These are phyloP conservation scores for Solanum ahanhuiri DNA, from an alignment of 257 asterid genomes.

Conservation along the genomic window DNA sequence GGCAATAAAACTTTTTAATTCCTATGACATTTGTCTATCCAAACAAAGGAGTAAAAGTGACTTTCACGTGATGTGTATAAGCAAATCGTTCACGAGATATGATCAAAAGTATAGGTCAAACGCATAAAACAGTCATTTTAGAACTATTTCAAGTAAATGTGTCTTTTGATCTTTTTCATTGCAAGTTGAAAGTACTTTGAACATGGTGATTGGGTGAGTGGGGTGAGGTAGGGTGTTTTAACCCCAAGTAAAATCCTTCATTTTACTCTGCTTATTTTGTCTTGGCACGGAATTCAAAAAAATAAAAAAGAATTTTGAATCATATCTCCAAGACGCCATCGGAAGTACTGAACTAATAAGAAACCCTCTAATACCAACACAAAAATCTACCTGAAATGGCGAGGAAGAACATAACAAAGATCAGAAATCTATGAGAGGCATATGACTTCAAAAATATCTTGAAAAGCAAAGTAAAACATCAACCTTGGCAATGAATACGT, in stretches of 20 bases:
- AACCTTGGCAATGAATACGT: not conserved
- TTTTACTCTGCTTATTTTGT: too few relatives aligned
- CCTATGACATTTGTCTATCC: not conserved
- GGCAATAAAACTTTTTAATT: not conserved
- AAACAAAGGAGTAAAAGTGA: not conserved
- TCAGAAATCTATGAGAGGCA: not conserved
- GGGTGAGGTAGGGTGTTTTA: not conserved
- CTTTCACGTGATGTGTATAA: not conserved
- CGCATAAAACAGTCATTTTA: not conserved
- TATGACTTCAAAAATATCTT: not conserved
- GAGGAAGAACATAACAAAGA: not conserved
- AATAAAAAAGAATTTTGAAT: too few relatives aligned
- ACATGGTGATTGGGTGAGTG: not conserved
- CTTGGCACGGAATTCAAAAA: too few relatives aligned
- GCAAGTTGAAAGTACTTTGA: not conserved
- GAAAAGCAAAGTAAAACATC: not conserved
- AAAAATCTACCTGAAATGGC: not conserved
- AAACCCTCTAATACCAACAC: not conserved
- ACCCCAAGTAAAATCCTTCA: not conserved
- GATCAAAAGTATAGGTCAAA: not conserved
- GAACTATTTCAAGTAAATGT: not conserved
- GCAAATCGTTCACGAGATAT: not conserved
- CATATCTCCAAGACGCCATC: not conserved
- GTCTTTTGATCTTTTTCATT: too few relatives aligned
- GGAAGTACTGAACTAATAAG: not conserved